A percentile compares a stretch with the other conserved stretches of the same genome.
These are phyloP conservation scores for Xylaria acuta DNA, from an alignment of 495 filamentous ascomycete genomes.

Conservation along the genomic window DNA sequence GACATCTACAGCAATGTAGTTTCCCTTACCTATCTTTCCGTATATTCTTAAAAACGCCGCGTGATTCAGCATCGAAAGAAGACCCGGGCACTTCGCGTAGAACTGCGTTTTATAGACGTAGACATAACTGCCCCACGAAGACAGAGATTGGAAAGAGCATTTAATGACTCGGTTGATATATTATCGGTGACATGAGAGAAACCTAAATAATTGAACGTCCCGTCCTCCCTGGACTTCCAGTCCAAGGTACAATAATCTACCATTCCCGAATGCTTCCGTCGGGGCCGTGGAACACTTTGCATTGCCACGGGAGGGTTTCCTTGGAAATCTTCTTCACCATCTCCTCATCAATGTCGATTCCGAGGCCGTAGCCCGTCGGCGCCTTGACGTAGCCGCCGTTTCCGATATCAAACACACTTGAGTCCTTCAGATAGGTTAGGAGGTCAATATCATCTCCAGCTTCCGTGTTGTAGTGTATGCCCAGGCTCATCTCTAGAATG, in stretches of 20 bases:
- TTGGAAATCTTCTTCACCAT: conserved; percentile 50
- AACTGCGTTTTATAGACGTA: neutral
- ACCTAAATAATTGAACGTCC: neutral
- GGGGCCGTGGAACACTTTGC: conserved; percentile 52
- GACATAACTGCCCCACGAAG: neutral
- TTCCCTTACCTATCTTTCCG: neutral
- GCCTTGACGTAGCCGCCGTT: conserved; percentile 69
- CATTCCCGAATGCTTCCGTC: conserved; percentile 34
- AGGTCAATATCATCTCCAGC: conserved; percentile 65
- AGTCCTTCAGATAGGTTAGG: conserved; percentile 68
- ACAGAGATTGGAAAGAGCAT: neutral
- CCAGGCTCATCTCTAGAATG: conserved; percentile 80
- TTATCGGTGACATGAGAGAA: neutral
- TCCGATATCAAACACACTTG: conserved; percentile 62
- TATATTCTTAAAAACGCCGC: neutral
- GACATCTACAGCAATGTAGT: neutral
- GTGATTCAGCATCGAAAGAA: neutral
- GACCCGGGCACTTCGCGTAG: neutral
- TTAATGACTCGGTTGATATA: neutral
- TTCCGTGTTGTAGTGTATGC: conserved; percentile 76
- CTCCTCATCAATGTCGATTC: conserved; percentile 76
- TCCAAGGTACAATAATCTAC: neutral
- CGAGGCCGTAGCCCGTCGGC: conserved; percentile 67
- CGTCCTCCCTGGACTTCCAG: neutral
- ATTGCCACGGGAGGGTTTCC: conserved; percentile 65